These are phyloP conservation scores for Vaccinium vitisidaea DNA, from an alignment of 148 eudicot genomes.

Conservation along the genomic window DNA sequence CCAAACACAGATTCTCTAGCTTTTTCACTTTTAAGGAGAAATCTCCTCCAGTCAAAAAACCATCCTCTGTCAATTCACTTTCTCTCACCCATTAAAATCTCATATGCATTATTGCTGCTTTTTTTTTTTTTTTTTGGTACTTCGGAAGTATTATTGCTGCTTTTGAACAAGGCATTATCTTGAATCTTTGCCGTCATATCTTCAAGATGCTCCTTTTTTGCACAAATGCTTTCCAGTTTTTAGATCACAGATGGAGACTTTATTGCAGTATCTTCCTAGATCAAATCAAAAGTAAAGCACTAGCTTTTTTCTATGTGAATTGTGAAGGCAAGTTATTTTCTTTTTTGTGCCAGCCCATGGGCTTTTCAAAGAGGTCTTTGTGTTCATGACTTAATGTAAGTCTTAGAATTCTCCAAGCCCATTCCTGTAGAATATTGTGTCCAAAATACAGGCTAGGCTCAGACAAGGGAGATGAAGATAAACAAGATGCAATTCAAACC, in stretches of 20 bases:
- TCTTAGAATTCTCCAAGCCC: background rate
- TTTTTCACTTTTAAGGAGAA: background rate
- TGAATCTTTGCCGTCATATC: slow-evolving; percentile 7
- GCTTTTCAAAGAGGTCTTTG: background rate
- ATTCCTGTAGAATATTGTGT: background rate
- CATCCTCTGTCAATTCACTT: background rate
- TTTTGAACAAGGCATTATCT: slow-evolving; percentile 5
- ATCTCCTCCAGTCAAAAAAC: background rate
- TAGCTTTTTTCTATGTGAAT: background rate
- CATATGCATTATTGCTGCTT: background rate
- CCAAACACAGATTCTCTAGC: slow-evolving; percentile 5
- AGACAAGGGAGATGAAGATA: background rate
- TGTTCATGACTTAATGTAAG: background rate
- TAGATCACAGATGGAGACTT: background rate
- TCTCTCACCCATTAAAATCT: background rate
- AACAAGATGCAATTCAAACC: background rate
- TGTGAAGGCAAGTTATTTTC: background rate
- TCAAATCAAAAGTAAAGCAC: background rate
- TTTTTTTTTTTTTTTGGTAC: too few species aligned
- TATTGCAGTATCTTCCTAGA: background rate
- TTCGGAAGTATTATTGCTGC: slow-evolving; percentile 6
- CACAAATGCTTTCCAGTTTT: background rate
- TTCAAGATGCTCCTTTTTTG: background rate
- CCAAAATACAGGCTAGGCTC: background rate
- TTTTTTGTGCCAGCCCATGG: background rate